A percentile compares a stretch with the other conserved stretches of the same genome.
Evolutionary conservation across 2,329 filamentous ascomycete species (phyloP).

Genomic region (Ophiobolus disseminans): DNA sequence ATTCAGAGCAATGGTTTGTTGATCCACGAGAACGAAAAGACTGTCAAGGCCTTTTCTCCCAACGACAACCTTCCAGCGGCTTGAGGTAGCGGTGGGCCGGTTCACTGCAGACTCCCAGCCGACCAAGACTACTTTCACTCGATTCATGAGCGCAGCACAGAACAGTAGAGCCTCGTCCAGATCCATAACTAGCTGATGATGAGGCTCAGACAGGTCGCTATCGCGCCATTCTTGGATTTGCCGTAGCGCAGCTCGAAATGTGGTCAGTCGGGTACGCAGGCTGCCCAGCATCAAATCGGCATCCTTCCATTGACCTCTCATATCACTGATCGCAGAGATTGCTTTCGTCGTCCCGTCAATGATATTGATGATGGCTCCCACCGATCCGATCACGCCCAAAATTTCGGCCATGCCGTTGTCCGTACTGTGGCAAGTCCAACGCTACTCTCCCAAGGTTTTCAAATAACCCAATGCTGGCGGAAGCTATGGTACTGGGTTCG

Average conservation of each 20-base stretch:
- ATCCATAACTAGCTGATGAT: not conserved
- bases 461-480: no score
- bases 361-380: constrained; percentile 11
- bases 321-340: not conserved
- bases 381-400: constrained; percentile 7
- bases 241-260: not conserved
- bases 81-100: not conserved
- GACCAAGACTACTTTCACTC: not conserved
- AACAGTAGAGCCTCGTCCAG: not conserved
- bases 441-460: no score
- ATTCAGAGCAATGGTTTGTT: not conserved
- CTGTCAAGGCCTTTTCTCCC: not conserved
- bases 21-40: not conserved
- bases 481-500: no score
- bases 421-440: no score
- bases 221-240: not conserved
- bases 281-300: not conserved
- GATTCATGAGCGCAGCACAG: not conserved
- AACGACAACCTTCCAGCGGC: not conserved
- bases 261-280: not conserved
- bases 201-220: not conserved
- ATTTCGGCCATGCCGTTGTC: constrained; percentile 16
- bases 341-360: constrained; percentile 9
- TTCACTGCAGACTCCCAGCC: not conserved
- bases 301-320: not conserved